A percentile compares a stretch with the other conserved stretches of the same genome.
Evolutionary conservation across 768 basidiomycete genomes (phyloP).

Genomic region (Boletus edulis): DNA sequence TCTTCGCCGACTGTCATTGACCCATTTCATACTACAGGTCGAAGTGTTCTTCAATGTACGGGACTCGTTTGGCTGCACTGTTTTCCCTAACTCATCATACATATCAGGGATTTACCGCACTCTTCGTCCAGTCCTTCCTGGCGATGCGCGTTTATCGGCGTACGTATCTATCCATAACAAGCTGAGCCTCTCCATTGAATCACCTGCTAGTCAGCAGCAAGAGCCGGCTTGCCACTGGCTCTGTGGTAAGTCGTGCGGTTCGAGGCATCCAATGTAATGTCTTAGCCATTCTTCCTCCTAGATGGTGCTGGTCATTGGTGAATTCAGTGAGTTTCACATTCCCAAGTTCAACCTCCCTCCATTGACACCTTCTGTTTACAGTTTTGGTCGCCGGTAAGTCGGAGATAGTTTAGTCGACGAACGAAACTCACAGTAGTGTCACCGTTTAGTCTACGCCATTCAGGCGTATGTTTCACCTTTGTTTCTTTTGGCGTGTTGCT

Average conservation of each 20-base stretch:
- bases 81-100: background rate
- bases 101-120: conserved; percentile 43
- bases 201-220: conserved; percentile 48
- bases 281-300: conserved; percentile 1
- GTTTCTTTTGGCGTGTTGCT: background rate
- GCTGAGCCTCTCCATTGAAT: background rate
- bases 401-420: background rate
- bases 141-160: conserved; percentile 50
- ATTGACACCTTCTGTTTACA: conserved; percentile 13
- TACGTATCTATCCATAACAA: conserved; percentile 23
- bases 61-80: background rate
- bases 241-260: conserved; percentile 28
- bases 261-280: background rate
- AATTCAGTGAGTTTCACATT: conserved; percentile 36
- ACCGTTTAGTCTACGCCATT: conserved; percentile 33
- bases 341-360: too few relatives aligned
- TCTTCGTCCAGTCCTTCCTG: conserved; percentile 60
- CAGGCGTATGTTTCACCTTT: conserved; percentile 33
- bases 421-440: conserved; percentile 1
- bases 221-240: conserved; percentile 38
- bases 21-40: conserved; percentile 29
- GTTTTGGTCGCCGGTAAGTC: conserved; percentile 38
- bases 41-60: conserved; percentile 54
- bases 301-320: conserved; percentile 37
- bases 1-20: background rate